Evolutionary conservation across 73 alveolate genomes (phyloP), one percentile per base, ranked within the genome.

Genomic region (Halteria grandinella): DNA sequence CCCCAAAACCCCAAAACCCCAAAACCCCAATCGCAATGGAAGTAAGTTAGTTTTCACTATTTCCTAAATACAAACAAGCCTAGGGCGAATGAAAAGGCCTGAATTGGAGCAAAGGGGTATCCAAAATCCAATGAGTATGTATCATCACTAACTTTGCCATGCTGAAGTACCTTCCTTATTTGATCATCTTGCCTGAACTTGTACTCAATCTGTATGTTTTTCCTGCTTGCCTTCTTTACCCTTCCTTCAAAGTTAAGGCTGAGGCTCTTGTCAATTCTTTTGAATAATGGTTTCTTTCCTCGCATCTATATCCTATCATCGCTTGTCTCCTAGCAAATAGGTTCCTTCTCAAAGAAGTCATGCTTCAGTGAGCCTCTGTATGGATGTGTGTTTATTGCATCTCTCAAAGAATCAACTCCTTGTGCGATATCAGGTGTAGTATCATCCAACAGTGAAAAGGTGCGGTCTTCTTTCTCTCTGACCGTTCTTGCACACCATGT

Each of bases 181-280:
- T 41, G 36, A 18, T 36, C 60, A 62, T 62, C 78, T 17, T 23
- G 36, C 60, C 41, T 62, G 27, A 62, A 62, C 41, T 62, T 62
- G 14, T 62, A 62, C 24, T 62, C 78, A 39, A 62, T 39, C 41
- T 62, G 62, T 10, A 62, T 41, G 27, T 62, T 62, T 25, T 62
- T 62, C 41, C 45, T 62, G 41, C 57, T 29, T 23, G 78, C 78
- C 14, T 62, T 39, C 27, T 62, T 62, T 5, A 62, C 78, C 41
- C 78, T 62, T 62, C 78, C 78, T 17, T 23, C 44, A 31, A 62
- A 62, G 40, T 62, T 62, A 10, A 62, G 41, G 27, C 78, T 62
- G 5, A 62, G 24, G 43, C 62, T 62, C 41, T 60, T 62, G 3
- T 62, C 78, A 39, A 62, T 11, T 24, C 41, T 62, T 21, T 62